A percentile compares a stretch with the other conserved stretches of the same genome.
These are phyloP conservation scores for Elaeis oleifera DNA, from an alignment of 202 grass and related monocot genomes.

Conservation along the genomic window DNA sequence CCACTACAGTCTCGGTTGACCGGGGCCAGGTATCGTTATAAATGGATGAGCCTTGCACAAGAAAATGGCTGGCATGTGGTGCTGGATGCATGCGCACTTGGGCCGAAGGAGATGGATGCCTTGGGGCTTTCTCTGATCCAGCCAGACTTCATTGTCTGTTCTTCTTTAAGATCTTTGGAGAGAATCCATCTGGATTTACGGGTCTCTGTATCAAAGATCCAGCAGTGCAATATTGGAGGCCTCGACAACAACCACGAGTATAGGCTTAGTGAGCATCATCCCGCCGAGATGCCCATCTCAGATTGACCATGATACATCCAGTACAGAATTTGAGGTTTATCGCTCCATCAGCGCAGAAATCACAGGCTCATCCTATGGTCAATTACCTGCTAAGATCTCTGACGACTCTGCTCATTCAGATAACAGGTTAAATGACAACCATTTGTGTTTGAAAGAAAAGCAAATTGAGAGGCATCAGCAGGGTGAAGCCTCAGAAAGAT, in stretches of 20 bases:
- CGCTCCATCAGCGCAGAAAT: slow-evolving; percentile 35
- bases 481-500: background rate
- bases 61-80: slow-evolving; percentile 80
- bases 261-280: slow-evolving; percentile 70
- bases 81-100: slow-evolving; percentile 73
- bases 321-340: slow-evolving; percentile 26
- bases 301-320: slow-evolving; percentile 36
- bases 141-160: slow-evolving; percentile 91
- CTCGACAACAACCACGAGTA: slow-evolving; percentile 62
- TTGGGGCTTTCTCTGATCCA: slow-evolving; percentile 76
- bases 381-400: slow-evolving; percentile 21
- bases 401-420: background rate
- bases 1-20: slow-evolving; percentile 71
- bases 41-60: slow-evolving; percentile 79
- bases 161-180: slow-evolving; percentile 93
- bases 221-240: slow-evolving; percentile 55
- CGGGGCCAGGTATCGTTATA: slow-evolving; percentile 66
- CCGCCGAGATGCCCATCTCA: slow-evolving; percentile 50
- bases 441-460: slow-evolving; percentile 10
- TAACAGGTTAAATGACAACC: background rate
- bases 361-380: slow-evolving; percentile 53
- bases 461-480: slow-evolving; percentile 28
- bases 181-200: slow-evolving; percentile 80
- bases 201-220: slow-evolving; percentile 63
- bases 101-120: slow-evolving; percentile 75